Conservation (phyloP, 441 rosid species). For the Aleurites moluccanus region DNA sequence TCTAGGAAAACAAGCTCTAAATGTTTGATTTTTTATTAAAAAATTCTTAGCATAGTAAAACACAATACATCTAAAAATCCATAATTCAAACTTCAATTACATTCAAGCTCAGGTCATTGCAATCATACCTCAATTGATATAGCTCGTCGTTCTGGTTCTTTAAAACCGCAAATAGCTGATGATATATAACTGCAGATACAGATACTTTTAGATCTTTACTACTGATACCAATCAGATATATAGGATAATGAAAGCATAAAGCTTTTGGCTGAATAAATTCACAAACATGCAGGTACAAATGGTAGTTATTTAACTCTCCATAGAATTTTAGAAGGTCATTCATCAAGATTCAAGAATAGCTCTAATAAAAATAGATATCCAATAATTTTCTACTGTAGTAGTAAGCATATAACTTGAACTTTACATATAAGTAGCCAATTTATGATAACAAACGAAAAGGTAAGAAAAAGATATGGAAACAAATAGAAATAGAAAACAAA, state of each 20-base stretch:
- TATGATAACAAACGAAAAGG: no score
- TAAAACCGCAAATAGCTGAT: conserved; percentile 46
- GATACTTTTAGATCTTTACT: neutral
- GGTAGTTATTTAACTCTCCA: neutral
- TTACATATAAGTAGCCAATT: no score
- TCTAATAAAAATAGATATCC: neutral
- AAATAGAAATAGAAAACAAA: no score
- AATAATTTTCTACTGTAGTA: neutral
- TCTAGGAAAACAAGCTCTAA: neutral
- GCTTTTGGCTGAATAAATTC: neutral
- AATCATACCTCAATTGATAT: conserved; percentile 52
- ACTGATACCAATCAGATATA: neutral
- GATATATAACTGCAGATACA: conserved; percentile 43
- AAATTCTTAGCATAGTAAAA: neutral
- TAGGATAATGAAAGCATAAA: neutral
- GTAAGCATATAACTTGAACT: no score
- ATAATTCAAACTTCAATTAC: neutral
- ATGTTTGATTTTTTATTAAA: neutral
- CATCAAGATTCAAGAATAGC: neutral
- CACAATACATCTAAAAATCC: neutral
- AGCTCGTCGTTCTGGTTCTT: conserved; percentile 55
- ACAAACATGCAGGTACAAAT: neutral
- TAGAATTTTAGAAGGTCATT: neutral
- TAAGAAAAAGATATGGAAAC: no score
- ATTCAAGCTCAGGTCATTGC: neutral